Evolutionary conservation across 106 monocot genomes (phyloP).

Genomic region (Acorus calamus): DNA sequence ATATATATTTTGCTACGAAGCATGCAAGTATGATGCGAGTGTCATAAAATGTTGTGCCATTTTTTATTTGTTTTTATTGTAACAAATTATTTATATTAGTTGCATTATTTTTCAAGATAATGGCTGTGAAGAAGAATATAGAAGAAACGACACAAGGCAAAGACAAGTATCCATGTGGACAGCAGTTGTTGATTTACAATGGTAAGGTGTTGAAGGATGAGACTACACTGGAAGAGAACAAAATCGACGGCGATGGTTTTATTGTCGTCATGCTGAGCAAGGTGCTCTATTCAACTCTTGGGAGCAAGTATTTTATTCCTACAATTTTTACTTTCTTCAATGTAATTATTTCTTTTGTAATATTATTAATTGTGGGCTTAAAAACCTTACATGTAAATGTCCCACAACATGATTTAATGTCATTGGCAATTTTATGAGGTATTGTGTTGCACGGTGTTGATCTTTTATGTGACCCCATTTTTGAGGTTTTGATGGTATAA

Average conservation of each 20-base stretch:
- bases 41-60: too few relatives aligned
- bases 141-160: slow-evolving; percentile 81
- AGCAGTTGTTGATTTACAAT: slow-evolving; percentile 83
- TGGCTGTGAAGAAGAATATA: slow-evolving; percentile 95
- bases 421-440: too few relatives aligned
- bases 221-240: slow-evolving; percentile 86
- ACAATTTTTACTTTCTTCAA: background rate
- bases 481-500: too few relatives aligned
- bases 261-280: slow-evolving; percentile 99
- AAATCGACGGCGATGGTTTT: slow-evolving; percentile 84
- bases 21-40: too few relatives aligned
- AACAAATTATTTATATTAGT: too few relatives aligned
- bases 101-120: slow-evolving; percentile 32
- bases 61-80: too few relatives aligned
- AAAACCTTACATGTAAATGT: too few relatives aligned
- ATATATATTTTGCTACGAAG: too few relatives aligned
- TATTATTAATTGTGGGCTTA: too few relatives aligned
- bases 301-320: background rate
- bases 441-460: too few relatives aligned
- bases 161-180: slow-evolving; percentile 85
- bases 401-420: too few relatives aligned
- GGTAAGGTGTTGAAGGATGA: slow-evolving; percentile 98
- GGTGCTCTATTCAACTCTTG: slow-evolving; percentile 19
- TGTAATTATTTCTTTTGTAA: background rate
- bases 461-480: too few relatives aligned